phyloP scores from a whole-genome alignment of 495 filamentous ascomycete species.

The Staphylotrichum longicolle region DNA sequence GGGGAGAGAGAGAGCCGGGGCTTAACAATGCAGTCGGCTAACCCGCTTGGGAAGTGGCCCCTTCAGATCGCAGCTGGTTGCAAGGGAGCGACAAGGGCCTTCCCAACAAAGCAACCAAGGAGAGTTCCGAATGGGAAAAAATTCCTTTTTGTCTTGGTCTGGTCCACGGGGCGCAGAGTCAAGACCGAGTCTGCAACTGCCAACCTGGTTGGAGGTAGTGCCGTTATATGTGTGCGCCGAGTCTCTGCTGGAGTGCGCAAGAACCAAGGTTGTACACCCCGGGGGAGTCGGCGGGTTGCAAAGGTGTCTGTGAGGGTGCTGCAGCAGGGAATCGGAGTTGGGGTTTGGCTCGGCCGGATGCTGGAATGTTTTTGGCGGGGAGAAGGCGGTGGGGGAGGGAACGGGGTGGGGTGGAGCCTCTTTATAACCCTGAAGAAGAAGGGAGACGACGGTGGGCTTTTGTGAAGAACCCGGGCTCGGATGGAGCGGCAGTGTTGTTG shows the following conservation, averaged over 20 bases:
- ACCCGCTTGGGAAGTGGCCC: constrained; percentile 21
- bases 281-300: constrained; percentile 2
- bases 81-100: constrained; percentile 15
- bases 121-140: background rate
- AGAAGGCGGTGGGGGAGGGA: too few relatives aligned
- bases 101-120: constrained; percentile 16
- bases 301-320: background rate
- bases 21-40: constrained; percentile 19
- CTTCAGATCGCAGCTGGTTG: constrained; percentile 5
- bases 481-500: background rate
- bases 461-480: too few relatives aligned
- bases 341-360: too few relatives aligned
- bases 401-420: too few relatives aligned
- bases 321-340: too few relatives aligned
- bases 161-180: background rate
- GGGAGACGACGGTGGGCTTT: too few relatives aligned
- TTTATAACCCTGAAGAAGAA: too few relatives aligned
- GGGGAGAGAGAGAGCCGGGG: constrained; percentile 5
- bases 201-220: background rate
- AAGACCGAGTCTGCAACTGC: background rate
- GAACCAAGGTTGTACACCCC: background rate
- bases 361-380: too few relatives aligned
- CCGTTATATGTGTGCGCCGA: background rate
- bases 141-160: background rate
- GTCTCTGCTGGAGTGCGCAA: background rate